Conservation (phyloP, 73 alveolate species). For the Tetrahymena elliotti region DNA sequence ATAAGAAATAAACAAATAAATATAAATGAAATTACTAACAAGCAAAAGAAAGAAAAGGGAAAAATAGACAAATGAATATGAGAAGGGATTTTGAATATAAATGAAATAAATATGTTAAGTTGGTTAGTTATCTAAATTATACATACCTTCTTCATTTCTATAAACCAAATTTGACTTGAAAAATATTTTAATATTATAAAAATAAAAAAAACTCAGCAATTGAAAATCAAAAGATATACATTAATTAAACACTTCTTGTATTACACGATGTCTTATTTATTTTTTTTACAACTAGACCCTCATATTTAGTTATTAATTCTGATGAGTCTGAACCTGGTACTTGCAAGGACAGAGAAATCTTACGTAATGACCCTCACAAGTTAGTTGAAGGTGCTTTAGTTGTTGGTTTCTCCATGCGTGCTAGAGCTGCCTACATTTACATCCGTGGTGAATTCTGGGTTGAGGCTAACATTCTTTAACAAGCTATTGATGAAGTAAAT, state of each 20-base stretch:
- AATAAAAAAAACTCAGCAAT: not conserved
- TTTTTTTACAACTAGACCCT: constrained; percentile 30
- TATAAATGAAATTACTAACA: not conserved
- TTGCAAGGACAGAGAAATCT: constrained; percentile 66
- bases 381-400: constrained; percentile 61
- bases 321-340: constrained; percentile 81
- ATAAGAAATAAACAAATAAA: no score
- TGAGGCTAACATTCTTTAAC: constrained; percentile 52
- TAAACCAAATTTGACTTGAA: not conserved
- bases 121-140: not conserved
- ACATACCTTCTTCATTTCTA: no score
- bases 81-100: no score
- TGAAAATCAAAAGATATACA: not conserved
- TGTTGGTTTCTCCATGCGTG: constrained; percentile 64
- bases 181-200: no score
- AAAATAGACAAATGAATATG: no score
- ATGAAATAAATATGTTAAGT: not conserved
- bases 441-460: constrained; percentile 69
- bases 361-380: constrained; percentile 61
- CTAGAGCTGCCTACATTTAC: constrained; percentile 68
- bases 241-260: not conserved
- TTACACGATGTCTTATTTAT: not conserved
- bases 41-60: not conserved
- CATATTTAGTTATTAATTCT: constrained; percentile 58
- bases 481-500: constrained; percentile 52